phyloP scores from a whole-genome alignment of 768 basidiomycete species.

The Hortiboletus flavorubellus region DNA sequence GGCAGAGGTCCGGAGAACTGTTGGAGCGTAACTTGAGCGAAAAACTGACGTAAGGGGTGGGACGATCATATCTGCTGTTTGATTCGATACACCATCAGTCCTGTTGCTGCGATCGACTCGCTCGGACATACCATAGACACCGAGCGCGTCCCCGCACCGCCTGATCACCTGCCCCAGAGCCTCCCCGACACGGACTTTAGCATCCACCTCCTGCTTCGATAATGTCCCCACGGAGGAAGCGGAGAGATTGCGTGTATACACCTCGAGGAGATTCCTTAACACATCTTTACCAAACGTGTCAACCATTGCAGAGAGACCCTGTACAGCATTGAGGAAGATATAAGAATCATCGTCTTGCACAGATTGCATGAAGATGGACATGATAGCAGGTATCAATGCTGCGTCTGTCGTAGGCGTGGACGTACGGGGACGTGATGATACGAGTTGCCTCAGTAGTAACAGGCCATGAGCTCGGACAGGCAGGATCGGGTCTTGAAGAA shows the following conservation, averaged over 20 bases:
- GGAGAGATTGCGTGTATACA: conserved; percentile 60
- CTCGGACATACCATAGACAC: conserved; percentile 57
- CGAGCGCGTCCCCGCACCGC: conserved; percentile 65
- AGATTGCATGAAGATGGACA: conserved; percentile 82
- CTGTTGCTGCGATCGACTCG: neutral
- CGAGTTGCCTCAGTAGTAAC: conserved; percentile 74
- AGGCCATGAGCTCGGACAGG: conserved; percentile 95
- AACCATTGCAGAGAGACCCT: conserved; percentile 85
- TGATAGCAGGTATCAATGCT: conserved; percentile 75
- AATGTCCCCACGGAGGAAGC: conserved; percentile 33
- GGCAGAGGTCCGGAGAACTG: conserved; percentile 66
- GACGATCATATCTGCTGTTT: conserved; percentile 63
- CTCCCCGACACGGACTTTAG: conserved; percentile 76
- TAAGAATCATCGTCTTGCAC: conserved; percentile 95
- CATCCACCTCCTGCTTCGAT: conserved; percentile 67
- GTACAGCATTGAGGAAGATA: conserved; percentile 88
- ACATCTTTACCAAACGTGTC: conserved; percentile 67
- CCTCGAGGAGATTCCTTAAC: conserved; percentile 57
- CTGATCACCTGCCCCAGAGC: conserved; percentile 76
- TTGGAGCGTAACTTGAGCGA: conserved; percentile 59
- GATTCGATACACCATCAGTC: conserved; percentile 2
- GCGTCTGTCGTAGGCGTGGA: conserved; percentile 38
- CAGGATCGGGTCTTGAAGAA: conserved; percentile 87
- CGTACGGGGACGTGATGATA: conserved; percentile 36
- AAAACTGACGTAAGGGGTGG: conserved; percentile 68